Evolutionary conservation across 495 filamentous ascomycete genomes (phyloP).

Genomic region (Lasiosphaeris hirsuta): DNA sequence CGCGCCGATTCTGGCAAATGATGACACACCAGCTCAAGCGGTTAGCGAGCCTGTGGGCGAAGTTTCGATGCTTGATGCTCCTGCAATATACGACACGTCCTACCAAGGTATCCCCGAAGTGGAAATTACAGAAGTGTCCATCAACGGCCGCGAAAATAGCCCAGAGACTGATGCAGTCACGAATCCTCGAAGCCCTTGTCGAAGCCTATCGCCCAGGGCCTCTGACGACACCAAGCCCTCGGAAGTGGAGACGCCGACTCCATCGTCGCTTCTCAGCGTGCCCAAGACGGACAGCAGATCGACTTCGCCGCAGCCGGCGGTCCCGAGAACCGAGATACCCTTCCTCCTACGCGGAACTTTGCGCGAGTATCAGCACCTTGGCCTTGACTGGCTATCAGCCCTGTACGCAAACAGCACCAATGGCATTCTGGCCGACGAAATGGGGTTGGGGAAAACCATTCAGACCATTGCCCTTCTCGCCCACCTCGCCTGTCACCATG

Average conservation of each 20-base stretch:
- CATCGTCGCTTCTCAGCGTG: constrained; percentile 46
- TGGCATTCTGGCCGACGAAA: constrained; percentile 98
- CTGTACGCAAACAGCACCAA: constrained; percentile 92
- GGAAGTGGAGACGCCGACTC: constrained; percentile 63
- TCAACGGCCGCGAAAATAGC: constrained; percentile 23
- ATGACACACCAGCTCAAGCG: too few species aligned
- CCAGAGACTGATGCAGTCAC: constrained; percentile 38
- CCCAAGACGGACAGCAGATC: constrained; percentile 38
- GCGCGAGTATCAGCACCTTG: constrained; percentile 94
- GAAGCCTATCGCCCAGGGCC: constrained; percentile 55
- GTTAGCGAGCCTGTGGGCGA: constrained; percentile 46
- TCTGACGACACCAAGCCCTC: constrained; percentile 66
- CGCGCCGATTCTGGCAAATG: too few species aligned
- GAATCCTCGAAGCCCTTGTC: constrained; percentile 38
- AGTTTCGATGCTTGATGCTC: constrained; percentile 44
- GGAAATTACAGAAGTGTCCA: constrained; percentile 21
- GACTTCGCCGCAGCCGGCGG: constrained; percentile 41
- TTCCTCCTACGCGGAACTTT: constrained; percentile 87
- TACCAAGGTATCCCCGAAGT: constrained; percentile 16
- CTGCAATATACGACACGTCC: constrained; percentile 8
- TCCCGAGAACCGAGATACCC: constrained; percentile 71
- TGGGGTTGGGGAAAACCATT: constrained; percentile 98
- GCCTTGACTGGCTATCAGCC: constrained; percentile 92
- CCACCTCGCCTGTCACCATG: constrained; percentile 85
- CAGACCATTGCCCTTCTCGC: constrained; percentile 95